These are phyloP conservation scores for Yamadazyma endophytica DNA, from an alignment of 805 yeast genomes.

Conservation along the genomic window DNA sequence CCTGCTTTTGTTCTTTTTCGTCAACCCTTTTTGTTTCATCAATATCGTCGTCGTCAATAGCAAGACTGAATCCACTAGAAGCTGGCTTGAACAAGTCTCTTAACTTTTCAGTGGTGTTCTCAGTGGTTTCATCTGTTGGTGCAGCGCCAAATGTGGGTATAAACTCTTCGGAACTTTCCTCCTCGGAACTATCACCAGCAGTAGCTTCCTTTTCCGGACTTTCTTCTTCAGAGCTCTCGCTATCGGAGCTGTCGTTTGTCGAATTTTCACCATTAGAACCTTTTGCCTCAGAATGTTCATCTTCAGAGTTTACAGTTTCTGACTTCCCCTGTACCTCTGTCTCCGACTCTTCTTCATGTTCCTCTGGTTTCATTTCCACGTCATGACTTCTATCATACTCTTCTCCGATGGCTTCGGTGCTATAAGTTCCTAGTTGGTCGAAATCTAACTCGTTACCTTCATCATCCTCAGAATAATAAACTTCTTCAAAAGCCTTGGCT, in stretches of 20 bases:
- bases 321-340: slow-evolving; percentile 1
- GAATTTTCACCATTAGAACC: too few relatives aligned
- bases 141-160: slow-evolving; percentile 49
- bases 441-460: slow-evolving; percentile 38
- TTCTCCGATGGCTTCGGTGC: slow-evolving; percentile 17
- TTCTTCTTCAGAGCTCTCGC: background rate
- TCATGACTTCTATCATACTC: slow-evolving; percentile 16
- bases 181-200: slow-evolving; percentile 13
- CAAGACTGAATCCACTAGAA: slow-evolving; percentile 34
- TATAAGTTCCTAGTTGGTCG: slow-evolving; percentile 15
- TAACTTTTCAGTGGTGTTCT: slow-evolving; percentile 50
- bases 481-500: slow-evolving; percentile 22
- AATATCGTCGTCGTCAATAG: slow-evolving; percentile 39
- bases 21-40: slow-evolving; percentile 25
- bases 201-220: background rate
- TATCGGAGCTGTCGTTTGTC: too few relatives aligned
- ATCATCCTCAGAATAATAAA: slow-evolving; percentile 35
- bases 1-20: slow-evolving; percentile 16
- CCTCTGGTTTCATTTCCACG: slow-evolving; percentile 7
- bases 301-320: slow-evolving; percentile 3
- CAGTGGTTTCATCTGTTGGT: slow-evolving; percentile 5
- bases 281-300: slow-evolving; percentile 10
- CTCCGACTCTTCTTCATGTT: slow-evolving; percentile 3
- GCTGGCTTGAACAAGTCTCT: slow-evolving; percentile 55
- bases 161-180: too few relatives aligned